These are phyloP conservation scores for Lobosporangium transversale DNA, from an alignment of 192 early-diverging fungal genomes.

Conservation along the genomic window DNA sequence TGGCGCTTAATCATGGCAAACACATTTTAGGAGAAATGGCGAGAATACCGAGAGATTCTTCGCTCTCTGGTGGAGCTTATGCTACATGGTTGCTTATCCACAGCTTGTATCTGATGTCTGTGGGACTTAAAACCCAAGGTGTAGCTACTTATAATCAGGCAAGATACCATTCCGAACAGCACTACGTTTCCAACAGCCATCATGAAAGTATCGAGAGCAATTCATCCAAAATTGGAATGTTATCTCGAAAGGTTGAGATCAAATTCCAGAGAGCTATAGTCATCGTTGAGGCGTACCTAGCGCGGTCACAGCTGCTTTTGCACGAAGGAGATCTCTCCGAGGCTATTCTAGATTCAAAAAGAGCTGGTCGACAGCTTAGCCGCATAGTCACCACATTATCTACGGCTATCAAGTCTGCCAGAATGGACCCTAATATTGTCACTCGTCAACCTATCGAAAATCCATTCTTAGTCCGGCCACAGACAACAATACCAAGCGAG, in stretches of 20 bases:
- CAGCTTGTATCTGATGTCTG: slow-evolving; percentile 62
- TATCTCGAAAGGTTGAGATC: slow-evolving; percentile 22
- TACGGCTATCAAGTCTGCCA: slow-evolving; percentile 10
- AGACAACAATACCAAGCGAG: not conserved
- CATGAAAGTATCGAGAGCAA: not conserved
- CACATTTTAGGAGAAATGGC: slow-evolving; percentile 33
- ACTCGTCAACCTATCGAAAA: slow-evolving; percentile 19
- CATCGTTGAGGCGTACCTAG: slow-evolving; percentile 52
- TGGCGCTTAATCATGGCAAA: slow-evolving; percentile 63
- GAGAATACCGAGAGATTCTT: not conserved
- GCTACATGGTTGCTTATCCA: slow-evolving; percentile 64
- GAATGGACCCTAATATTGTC: slow-evolving; percentile 14
- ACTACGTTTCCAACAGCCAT: not conserved
- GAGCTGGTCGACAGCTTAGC: slow-evolving; percentile 42
- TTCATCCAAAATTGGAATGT: not conserved
- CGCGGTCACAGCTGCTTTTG: slow-evolving; percentile 50
- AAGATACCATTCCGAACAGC: not conserved
- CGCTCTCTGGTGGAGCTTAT: slow-evolving; percentile 24
- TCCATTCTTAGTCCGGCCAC: slow-evolving; percentile 25
- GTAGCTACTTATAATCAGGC: slow-evolving; percentile 42
- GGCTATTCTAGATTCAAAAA: slow-evolving; percentile 51
- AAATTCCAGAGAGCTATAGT: slow-evolving; percentile 29
- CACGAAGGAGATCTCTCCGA: slow-evolving; percentile 52
- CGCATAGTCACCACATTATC: slow-evolving; percentile 49
- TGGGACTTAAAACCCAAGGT: slow-evolving; percentile 70